These are phyloP conservation scores for Suhomyces bribrorum DNA, from an alignment of 1,139 yeast species.

Conservation along the genomic window DNA sequence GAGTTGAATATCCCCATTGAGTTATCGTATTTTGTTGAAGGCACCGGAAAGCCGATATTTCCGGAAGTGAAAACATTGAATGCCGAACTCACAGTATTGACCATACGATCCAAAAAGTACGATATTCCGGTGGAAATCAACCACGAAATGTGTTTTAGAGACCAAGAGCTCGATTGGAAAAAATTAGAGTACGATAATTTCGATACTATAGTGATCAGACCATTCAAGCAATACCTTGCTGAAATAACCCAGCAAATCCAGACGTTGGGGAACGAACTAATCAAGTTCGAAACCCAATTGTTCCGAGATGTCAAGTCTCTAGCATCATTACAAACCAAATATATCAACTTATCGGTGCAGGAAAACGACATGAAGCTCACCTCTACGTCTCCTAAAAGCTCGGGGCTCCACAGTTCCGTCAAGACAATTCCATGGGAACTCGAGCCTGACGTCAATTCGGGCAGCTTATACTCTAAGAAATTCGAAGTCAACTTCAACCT, in stretches of 20 bases:
- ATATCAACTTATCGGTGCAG: conserved; percentile 24
- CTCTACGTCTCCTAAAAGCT: conserved; percentile 17
- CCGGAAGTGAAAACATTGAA: conserved; percentile 35
- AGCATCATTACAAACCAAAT: conserved; percentile 37
- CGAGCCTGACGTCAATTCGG: conserved; percentile 11
- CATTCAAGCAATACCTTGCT: conserved; percentile 30
- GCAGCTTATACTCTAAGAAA: conserved; percentile 26
- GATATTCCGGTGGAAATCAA: conserved; percentile 44
- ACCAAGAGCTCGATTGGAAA: conserved; percentile 25
- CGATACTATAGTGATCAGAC: conserved; percentile 33
- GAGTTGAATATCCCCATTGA: conserved; percentile 39
- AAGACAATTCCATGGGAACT: conserved; percentile 31
- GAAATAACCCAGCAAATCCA: conserved; percentile 34
- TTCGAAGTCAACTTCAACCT: conserved; percentile 31
- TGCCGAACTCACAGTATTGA: conserved; percentile 36
- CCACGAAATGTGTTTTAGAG: conserved; percentile 38
- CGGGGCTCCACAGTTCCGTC: conserved; percentile 24
- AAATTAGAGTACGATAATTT: conserved; percentile 31
- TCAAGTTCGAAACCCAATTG: conserved; percentile 38
- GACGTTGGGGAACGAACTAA: conserved; percentile 36
- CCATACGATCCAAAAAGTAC: conserved; percentile 32
- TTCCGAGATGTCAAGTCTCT: conserved; percentile 41
- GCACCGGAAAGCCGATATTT: conserved; percentile 5
- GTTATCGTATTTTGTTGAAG: conserved; percentile 31
- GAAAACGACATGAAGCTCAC: conserved; percentile 20